A percentile compares a stretch with the other conserved stretches of the same genome.
These are phyloP conservation scores for Tetrahymena elliotti DNA, from an alignment of 73 alveolate species.

Conservation along the genomic window DNA sequence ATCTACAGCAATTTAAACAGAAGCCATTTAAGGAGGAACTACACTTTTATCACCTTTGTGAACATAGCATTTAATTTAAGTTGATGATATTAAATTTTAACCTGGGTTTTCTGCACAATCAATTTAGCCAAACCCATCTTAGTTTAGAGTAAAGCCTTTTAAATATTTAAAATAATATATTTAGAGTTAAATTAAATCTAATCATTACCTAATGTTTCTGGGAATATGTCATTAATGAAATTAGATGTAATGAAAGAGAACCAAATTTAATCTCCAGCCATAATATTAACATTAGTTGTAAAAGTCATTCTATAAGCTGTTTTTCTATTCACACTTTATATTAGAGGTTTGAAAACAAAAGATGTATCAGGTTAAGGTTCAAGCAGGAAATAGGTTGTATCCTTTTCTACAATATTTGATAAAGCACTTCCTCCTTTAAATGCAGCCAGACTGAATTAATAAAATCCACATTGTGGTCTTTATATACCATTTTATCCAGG, in stretches of 20 bases:
- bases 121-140: background rate
- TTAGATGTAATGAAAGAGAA: background rate
- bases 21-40: background rate
- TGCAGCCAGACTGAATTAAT: background rate
- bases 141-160: background rate
- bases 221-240: background rate
- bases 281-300: background rate
- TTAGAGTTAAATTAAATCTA: background rate
- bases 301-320: background rate
- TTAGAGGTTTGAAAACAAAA: background rate
- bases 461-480: background rate
- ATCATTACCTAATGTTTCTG: background rate
- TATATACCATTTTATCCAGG: background rate
- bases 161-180: background rate
- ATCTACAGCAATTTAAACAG: background rate
- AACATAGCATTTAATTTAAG: background rate
- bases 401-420: background rate
- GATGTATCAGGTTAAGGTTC: background rate
- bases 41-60: background rate
- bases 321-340: background rate
- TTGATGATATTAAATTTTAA: background rate
- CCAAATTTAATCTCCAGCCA: background rate
- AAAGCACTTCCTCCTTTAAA: background rate
- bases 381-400: background rate
- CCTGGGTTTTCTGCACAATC: background rate